These are phyloP conservation scores for Nitzschia sp. DNA, from an alignment of 108 stramenopile genomes.

Conservation along the genomic window DNA sequence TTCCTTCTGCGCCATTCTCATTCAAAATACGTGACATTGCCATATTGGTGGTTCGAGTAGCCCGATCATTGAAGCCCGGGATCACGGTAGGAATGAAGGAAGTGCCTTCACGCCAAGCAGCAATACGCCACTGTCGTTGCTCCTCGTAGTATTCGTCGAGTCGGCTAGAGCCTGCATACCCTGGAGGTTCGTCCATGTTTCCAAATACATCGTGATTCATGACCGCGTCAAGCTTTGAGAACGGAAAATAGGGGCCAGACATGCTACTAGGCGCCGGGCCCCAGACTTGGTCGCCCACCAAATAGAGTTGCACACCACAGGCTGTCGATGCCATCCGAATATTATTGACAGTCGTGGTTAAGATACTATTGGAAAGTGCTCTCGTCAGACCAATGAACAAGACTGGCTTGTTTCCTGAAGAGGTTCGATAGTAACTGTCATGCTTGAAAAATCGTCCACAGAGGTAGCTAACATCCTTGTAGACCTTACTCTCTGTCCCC, in stretches of 20 bases:
- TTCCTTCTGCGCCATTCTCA: background rate
- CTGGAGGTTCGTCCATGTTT: constrained; percentile 12
- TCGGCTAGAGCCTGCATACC: background rate
- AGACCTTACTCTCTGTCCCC: constrained; percentile 2
- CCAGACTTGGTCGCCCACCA: constrained; percentile 38
- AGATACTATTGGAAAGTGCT: background rate
- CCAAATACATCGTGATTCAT: constrained; percentile 35
- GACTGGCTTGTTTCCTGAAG: constrained; percentile 26
- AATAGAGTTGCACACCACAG: constrained; percentile 5
- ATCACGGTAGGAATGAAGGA: constrained; percentile 19
- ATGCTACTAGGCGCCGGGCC: background rate
- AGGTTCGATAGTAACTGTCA: constrained; percentile 29
- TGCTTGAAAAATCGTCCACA: constrained; percentile 26
- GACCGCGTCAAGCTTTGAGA: constrained; percentile 14
- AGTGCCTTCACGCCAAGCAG: constrained; percentile 19
- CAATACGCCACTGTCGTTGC: constrained; percentile 27
- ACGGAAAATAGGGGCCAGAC: constrained; percentile 11
- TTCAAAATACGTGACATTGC: constrained; percentile 12
- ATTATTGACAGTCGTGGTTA: background rate
- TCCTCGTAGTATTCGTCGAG: constrained; percentile 21
- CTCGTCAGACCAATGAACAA: constrained; percentile 34
- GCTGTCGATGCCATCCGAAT: constrained; percentile 15
- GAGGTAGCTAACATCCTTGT: constrained; percentile 7
- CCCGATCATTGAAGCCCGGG: constrained; percentile 36
- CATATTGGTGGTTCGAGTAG: background rate